Evolutionary conservation across 495 filamentous ascomycete genomes (phyloP).

Genomic region (Polyplosphaeria fusca): DNA sequence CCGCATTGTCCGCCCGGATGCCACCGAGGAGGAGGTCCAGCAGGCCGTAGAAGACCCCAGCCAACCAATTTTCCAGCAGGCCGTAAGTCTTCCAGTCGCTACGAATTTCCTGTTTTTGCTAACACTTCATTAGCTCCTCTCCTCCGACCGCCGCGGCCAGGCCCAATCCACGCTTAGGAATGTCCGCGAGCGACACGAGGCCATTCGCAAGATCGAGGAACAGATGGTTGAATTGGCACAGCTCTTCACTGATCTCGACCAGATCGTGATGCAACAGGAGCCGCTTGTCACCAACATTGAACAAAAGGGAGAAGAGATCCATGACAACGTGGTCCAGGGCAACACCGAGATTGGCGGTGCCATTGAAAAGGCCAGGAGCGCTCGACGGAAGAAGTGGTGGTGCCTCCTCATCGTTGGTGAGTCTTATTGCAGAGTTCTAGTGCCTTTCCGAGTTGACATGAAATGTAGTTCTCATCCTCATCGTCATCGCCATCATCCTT

Average conservation of each 20-base stretch:
- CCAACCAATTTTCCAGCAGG: slow-evolving; percentile 77
- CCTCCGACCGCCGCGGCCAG: slow-evolving; percentile 72
- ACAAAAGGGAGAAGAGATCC: slow-evolving; percentile 73
- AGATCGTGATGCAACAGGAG: slow-evolving; percentile 80
- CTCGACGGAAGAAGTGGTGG: slow-evolving; percentile 97
- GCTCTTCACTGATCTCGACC: slow-evolving; percentile 81
- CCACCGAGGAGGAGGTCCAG: slow-evolving; percentile 73
- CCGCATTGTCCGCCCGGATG: slow-evolving; percentile 82
- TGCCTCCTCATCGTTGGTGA: slow-evolving; percentile 65
- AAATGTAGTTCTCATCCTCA: slow-evolving; percentile 41
- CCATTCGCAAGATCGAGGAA: slow-evolving; percentile 85
- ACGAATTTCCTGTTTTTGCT: slow-evolving; percentile 3
- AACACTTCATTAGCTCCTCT: slow-evolving; percentile 45
- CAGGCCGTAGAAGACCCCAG: slow-evolving; percentile 68
- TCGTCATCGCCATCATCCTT: slow-evolving; percentile 49
- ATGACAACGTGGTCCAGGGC: slow-evolving; percentile 72
- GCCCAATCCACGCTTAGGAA: slow-evolving; percentile 71
- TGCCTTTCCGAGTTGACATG: not conserved
- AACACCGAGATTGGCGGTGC: slow-evolving; percentile 76
- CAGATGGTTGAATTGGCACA: slow-evolving; percentile 80
- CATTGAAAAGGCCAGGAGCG: slow-evolving; percentile 71
- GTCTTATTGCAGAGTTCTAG: not conserved
- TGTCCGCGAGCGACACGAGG: slow-evolving; percentile 78
- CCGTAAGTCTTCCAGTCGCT: slow-evolving; percentile 46
- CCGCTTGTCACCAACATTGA: slow-evolving; percentile 72